Conservation (phyloP, 768 basidiomycete genomes). For the Exidia glandulosa region DNA sequence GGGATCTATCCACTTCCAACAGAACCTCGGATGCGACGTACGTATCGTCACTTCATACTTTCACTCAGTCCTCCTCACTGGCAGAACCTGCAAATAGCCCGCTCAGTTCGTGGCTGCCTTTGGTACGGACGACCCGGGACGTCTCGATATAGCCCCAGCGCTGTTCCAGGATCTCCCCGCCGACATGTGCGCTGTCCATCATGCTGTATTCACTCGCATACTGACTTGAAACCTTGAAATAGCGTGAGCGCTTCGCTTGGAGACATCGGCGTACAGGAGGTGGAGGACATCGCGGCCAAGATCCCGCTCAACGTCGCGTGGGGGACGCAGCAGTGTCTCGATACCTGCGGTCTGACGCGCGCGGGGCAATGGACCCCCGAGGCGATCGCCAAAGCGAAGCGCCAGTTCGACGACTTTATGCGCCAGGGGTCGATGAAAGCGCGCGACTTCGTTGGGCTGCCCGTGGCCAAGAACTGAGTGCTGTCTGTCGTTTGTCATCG, state of each 20-base stretch:
- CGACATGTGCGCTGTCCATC: not conserved
- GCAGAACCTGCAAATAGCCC: conserved; percentile 4
- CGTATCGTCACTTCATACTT: too few relatives aligned
- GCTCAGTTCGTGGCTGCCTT: conserved; percentile 18
- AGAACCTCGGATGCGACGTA: conserved; percentile 14
- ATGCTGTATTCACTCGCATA: conserved; percentile 14
- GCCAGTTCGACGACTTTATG: not conserved
- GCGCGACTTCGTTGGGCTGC: not conserved
- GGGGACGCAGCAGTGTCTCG: conserved; percentile 17
- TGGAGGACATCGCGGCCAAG: conserved; percentile 14
- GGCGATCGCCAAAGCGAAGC: not conserved
- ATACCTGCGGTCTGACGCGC: conserved; percentile 16
- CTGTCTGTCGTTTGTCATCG: not conserved
- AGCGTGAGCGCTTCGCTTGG: conserved; percentile 19
- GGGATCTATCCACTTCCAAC: conserved; percentile 20
- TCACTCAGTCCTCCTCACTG: not conserved
- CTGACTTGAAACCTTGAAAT: too few relatives aligned
- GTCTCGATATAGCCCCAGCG: conserved; percentile 15
- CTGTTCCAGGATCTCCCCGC: conserved; percentile 10
- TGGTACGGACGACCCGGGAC: conserved; percentile 19
- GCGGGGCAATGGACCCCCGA: conserved; percentile 12
- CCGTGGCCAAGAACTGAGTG: not conserved
- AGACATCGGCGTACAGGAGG: conserved; percentile 18
- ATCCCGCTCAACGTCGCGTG: conserved; percentile 22
- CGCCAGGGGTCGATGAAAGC: not conserved